Base-by-base conservation (phyloP, 495 filamentous ascomycete species). In the Ramalina peruviana region DNA sequence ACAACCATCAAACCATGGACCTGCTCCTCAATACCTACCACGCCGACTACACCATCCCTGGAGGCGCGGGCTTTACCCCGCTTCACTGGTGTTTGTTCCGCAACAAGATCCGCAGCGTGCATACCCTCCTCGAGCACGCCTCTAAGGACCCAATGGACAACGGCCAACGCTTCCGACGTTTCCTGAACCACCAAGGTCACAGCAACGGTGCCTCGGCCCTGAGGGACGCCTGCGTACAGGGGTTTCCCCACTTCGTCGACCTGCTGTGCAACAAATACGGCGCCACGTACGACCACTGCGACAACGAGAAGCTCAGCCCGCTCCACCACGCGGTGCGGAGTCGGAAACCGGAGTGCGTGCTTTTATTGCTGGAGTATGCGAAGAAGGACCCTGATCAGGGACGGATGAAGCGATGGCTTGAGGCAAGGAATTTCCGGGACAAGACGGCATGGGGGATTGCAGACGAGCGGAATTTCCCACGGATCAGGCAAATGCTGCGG, bases 21-120 rank as follows among this genome's bases (percentile, higher is more conserved):
- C n/a, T 56, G n/a, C 49, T 56, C 9, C 37, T 56, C 4, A 43
- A 53, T 13, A n/a, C 36, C 17, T 27, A 45, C 15, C 7, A 25
- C 9, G 50, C 50, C 13, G 38, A 50, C 26, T 43, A 50, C 26
- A 43, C 48, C n/a, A 21, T 50, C 23, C 36, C 36, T 10, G 50
- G 43, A 1, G 16, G 38, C 30, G 4, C 21, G 25, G 43, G 50
- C 13, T 37, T 37, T 30, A 52, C 43, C n/a, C 42, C 50, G 3
- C 26, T 52, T 15, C 50, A 36, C 26, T 52, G 48, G 48, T 11
- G 16, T 20, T 2, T n/a, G 6, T 16, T 12, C 21, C 40, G 21
- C 16, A 41, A 19, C 16, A 45, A 27, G 20, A 45, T 25, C 19
- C 21, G 40, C 40, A 11, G 16, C 40, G 40, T 42, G 13, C 16